Evolutionary conservation across 257 asterid species (phyloP).

Genomic region (Leonotis leonurus): DNA sequence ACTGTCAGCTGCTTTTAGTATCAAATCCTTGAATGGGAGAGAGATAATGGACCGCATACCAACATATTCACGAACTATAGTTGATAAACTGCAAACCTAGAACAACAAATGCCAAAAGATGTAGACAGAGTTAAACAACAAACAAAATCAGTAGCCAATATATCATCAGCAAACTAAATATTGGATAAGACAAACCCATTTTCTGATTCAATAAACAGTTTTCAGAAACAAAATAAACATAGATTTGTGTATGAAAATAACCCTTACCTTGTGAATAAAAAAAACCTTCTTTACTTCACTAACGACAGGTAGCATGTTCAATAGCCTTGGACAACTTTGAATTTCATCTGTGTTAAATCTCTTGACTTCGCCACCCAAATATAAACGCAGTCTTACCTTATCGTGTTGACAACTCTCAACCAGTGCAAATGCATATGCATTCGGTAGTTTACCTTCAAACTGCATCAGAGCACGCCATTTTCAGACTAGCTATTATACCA

Average conservation of each 20-base stretch:
- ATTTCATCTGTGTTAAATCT: slow-evolving; percentile 41
- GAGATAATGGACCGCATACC: slow-evolving; percentile 71
- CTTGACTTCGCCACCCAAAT: slow-evolving; percentile 64
- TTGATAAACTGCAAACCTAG: slow-evolving; percentile 90
- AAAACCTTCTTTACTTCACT: slow-evolving; percentile 32
- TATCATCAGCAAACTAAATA: neutral
- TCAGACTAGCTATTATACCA: neutral
- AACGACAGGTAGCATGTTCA: slow-evolving; percentile 51
- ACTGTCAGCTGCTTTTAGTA: slow-evolving; percentile 60
- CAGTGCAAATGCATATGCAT: slow-evolving; percentile 80
- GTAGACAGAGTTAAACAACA: slow-evolving; percentile 13
- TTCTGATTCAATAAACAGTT: neutral
- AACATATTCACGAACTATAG: slow-evolving; percentile 88
- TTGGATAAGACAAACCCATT: neutral
- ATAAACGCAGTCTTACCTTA: slow-evolving; percentile 58
- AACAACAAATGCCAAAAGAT: slow-evolving; percentile 13
- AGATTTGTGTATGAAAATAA: neutral
- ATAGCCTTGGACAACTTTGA: slow-evolving; percentile 52
- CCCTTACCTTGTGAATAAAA: slow-evolving; percentile 53
- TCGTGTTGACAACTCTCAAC: slow-evolving; percentile 86
- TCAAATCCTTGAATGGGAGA: slow-evolving; percentile 84
- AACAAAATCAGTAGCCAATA: slow-evolving; percentile 7
- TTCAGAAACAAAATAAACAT: slow-evolving; percentile 6
- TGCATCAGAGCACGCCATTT: slow-evolving; percentile 22
- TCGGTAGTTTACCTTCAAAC: slow-evolving; percentile 65